These are phyloP conservation scores for Camillea tinctor DNA, from an alignment of 2,329 filamentous ascomycete genomes.

Conservation along the genomic window DNA sequence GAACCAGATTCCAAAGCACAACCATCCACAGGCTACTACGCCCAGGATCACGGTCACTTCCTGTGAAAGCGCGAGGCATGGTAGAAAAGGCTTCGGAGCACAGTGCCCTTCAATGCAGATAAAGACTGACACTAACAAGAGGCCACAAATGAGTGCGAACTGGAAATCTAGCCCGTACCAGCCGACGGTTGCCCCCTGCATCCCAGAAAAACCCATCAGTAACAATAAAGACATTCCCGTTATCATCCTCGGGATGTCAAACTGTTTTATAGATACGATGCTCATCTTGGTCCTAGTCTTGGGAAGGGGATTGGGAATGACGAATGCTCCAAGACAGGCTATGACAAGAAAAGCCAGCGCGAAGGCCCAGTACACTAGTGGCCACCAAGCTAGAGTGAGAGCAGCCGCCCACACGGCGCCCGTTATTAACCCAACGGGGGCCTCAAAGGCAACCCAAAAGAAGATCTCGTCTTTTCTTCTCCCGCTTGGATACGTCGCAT, in stretches of 20 bases:
- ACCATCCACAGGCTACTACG: conserved; percentile 42
- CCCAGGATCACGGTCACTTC: conserved; percentile 46
- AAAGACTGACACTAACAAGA: conserved; percentile 54
- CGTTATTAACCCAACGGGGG: conserved; percentile 45
- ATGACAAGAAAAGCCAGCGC: conserved; percentile 36
- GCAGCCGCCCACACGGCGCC: conserved; percentile 42
- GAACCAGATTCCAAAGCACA: conserved; percentile 40
- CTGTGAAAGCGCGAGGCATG: conserved; percentile 42
- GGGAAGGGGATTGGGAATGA: conserved; percentile 34
- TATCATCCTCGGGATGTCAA: conserved; percentile 41
- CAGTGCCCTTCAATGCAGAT: conserved; percentile 51
- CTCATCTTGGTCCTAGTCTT: conserved; percentile 15
- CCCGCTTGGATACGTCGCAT: conserved; percentile 55
- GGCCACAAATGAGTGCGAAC: conserved; percentile 55
- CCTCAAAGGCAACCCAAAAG: conserved; percentile 45
- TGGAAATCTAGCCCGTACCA: conserved; percentile 59
- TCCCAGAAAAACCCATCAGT: conserved; percentile 67
- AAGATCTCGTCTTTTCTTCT: conserved; percentile 61
- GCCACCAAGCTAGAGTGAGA: conserved; percentile 45
- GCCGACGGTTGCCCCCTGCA: conserved; percentile 59
- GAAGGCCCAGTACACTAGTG: conserved; percentile 47
- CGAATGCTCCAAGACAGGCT: conserved; percentile 30
- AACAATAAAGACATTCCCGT: conserved; percentile 55
- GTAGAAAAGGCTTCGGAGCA: conserved; percentile 47
- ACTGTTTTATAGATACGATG: conserved; percentile 22